These are phyloP conservation scores for Lactarius psammicola DNA, from an alignment of 768 basidiomycete genomes.

Conservation along the genomic window DNA sequence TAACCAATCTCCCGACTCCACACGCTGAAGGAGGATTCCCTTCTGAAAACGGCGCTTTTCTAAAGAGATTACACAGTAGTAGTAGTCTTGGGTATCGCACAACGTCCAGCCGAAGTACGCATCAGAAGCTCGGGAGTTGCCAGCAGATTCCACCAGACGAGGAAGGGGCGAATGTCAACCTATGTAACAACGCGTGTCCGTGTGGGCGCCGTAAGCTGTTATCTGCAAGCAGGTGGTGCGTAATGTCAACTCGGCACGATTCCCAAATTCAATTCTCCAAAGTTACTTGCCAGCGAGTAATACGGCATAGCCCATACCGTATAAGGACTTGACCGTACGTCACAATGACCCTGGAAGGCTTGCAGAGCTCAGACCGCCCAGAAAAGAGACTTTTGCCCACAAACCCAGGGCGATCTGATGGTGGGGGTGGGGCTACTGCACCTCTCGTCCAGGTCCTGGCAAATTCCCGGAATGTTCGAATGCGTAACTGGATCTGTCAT, in stretches of 20 bases:
- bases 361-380: neutral
- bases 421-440: neutral
- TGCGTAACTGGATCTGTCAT: constrained; percentile 23
- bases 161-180: neutral
- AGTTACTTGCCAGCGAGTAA: constrained; percentile 9
- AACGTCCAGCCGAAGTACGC: neutral
- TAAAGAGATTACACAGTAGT: neutral
- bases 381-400: constrained; percentile 7
- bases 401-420: neutral
- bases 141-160: constrained; percentile 5
- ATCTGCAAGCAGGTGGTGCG: constrained; percentile 10
- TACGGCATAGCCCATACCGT: constrained; percentile 19
- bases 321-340: constrained; percentile 20
- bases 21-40: neutral
- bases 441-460: constrained; percentile 5
- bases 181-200: neutral
- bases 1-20: neutral
- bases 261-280: neutral
- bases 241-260: constrained; percentile 8
- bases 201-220: constrained; percentile 9
- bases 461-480: constrained; percentile 23
- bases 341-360: constrained; percentile 23
- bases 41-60: constrained; percentile 3
- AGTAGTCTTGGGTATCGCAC: neutral
- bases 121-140: constrained; percentile 3